phyloP scores from a whole-genome alignment of 2,329 filamentous ascomycete species.

The Arthrobotrys conoides region DNA sequence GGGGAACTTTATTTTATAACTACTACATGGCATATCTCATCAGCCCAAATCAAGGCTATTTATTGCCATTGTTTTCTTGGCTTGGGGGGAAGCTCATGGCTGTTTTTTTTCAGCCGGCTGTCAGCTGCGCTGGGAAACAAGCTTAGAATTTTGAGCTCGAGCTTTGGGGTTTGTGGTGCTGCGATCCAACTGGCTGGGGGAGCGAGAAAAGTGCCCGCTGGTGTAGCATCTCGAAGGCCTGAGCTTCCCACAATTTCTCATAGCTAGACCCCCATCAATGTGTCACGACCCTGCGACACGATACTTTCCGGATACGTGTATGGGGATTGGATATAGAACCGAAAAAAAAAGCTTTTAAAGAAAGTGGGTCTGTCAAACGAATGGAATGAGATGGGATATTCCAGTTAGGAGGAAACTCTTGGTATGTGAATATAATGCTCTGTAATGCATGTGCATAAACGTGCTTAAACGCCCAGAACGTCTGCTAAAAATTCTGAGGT shows the following conservation, averaged over 20 bases:
- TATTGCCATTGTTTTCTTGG: not conserved
- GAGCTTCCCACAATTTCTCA: constrained; percentile 2
- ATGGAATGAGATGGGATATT: constrained; percentile 34
- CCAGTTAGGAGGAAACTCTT: constrained; percentile 27
- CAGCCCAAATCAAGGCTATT: not conserved
- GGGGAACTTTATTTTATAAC: constrained; percentile 27
- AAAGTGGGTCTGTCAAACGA: constrained; percentile 9
- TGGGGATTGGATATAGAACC: not conserved
- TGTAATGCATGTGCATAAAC: constrained; percentile 29
- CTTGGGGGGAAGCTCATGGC: not conserved
- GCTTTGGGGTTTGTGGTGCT: not conserved
- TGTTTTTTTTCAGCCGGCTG: constrained; percentile 8
- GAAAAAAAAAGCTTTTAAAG: constrained; percentile 13
- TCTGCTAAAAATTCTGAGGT: constrained; percentile 15
- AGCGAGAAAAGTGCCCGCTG: not conserved
- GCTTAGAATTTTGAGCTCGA: constrained; percentile 8
- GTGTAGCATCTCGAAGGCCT: constrained; percentile 18
- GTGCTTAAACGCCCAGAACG: constrained; percentile 26
- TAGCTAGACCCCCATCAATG: not conserved
- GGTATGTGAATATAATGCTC: constrained; percentile 24
- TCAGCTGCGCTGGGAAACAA: constrained; percentile 9
- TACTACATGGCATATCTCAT: not conserved
- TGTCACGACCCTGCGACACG: constrained; percentile 9
- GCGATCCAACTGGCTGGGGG: constrained; percentile 21
- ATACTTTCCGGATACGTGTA: constrained; percentile 19